Base-by-base conservation (phyloP, 2,329 filamentous ascomycete genomes). In the Aspergillus flavus region DNA sequence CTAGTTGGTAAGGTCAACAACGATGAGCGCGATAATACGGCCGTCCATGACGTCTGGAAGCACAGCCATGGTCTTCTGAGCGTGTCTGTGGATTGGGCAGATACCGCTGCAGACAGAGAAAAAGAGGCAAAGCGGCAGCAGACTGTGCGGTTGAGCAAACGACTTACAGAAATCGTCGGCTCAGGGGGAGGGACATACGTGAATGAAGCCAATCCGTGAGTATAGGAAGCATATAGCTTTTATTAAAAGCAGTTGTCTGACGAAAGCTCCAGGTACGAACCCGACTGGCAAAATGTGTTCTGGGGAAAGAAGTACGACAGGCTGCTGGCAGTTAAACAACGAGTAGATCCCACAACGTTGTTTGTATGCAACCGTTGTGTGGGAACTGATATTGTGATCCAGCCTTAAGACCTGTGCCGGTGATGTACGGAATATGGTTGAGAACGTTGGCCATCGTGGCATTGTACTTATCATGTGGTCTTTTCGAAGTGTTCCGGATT, bases 201-300 rank as follows among this genome's bases (percentile, higher is more conserved):
- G 4, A 59, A 59, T 19, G 57, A 59, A 52, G 57, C 57, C 32
- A 59, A 59, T 34, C 57, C 57, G 57, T 59, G 26, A 59, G 57
- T 59, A 36, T 21, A 9, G 2, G 7, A 16, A 26, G 12, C 10
- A 14, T 9, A 7, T 6, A 30, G 4, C 7, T 5, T 1, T 3
- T 21, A 11, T 36, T 19, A 23, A 9, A 50, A 1, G 48, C 4
- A 26, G 12, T 14, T 28, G 6, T 5, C n/a, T 58, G 10, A 45
- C 41, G 48, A n/a, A 6, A 28, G 19, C 4, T n/a, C 28, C n/a
- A 59, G 57, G 12, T 59, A 59, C 46, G 57, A 59, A 11, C 57
- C 57, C 19, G 14, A 52, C 6, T 59, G 57, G 57, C 12, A 53
- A 52, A 52, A 23, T n/a, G 57, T 59, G 21, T 59, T 59, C 16